These are phyloP conservation scores for Ploettnerulaceae sp. DNA, from an alignment of 2,329 filamentous ascomycete genomes.

Conservation along the genomic window DNA sequence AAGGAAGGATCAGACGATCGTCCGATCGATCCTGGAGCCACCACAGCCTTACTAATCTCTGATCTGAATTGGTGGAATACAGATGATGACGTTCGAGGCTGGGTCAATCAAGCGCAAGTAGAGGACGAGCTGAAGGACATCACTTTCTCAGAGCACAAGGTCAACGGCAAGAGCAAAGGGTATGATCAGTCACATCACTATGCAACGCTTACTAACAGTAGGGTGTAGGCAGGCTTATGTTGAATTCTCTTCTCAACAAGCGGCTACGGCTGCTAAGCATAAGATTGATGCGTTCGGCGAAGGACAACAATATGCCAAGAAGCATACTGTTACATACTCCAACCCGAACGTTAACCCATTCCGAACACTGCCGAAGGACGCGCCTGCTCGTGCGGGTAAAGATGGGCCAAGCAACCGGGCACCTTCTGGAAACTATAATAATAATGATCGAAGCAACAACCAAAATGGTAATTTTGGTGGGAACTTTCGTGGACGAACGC, in stretches of 20 bases:
- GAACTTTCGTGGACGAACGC: conserved; percentile 47
- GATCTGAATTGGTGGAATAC: conserved; percentile 97
- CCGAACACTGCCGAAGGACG: conserved; percentile 85
- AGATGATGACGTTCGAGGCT: conserved; percentile 89
- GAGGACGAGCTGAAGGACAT: conserved; percentile 87
- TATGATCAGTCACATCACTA: conserved; percentile 38
- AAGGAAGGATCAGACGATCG: conserved; percentile 56
- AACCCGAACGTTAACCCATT: conserved; percentile 79
- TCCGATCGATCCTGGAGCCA: conserved; percentile 54
- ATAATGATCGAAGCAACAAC: conserved; percentile 39
- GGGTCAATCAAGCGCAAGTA: conserved; percentile 71
- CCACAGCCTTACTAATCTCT: conserved; percentile 74
- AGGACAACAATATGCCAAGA: conserved; percentile 51
- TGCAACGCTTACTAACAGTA: conserved; percentile 10
- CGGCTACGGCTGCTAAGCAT: conserved; percentile 79
- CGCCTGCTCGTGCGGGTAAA: conserved; percentile 64
- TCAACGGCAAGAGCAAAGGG: conserved; percentile 99
- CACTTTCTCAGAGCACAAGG: conserved; percentile 97
- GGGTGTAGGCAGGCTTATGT: conserved; percentile 64
- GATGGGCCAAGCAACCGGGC: conserved; percentile 52
- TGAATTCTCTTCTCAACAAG: conserved; percentile 78
- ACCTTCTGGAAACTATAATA: conserved; percentile 47
- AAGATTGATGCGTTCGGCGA: conserved; percentile 63
- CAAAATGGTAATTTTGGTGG: conserved; percentile 35
- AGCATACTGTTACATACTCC: conserved; percentile 70